Percentiles rank a stretch among this genome's conserved stretches.
Evolutionary conservation across 2,329 filamentous ascomycete species (phyloP).

Genomic region (Sarocladium kiliense): DNA sequence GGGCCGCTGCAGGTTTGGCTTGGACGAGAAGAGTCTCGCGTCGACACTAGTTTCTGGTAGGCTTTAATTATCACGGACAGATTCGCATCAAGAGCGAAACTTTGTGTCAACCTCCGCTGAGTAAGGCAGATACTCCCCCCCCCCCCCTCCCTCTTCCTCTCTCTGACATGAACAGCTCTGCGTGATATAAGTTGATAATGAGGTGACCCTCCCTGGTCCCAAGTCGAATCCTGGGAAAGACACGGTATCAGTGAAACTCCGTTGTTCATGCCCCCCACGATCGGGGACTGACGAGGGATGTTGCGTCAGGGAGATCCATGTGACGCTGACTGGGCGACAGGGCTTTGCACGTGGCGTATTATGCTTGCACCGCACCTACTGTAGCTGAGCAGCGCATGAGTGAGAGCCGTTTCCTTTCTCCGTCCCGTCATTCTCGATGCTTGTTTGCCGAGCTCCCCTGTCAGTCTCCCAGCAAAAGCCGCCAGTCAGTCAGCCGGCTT

Average conservation of each 20-base stretch:
- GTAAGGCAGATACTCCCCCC: too few relatives aligned
- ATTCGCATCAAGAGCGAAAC: neutral
- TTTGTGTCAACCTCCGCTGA: too few relatives aligned
- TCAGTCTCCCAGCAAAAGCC: neutral
- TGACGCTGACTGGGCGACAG: neutral
- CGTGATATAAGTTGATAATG: too few relatives aligned
- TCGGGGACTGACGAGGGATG: too few relatives aligned
- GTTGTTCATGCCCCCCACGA: neutral
- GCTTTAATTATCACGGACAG: neutral
- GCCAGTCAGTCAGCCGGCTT: neutral
- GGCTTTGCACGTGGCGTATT: neutral
- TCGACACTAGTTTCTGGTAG: neutral
- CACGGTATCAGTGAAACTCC: too few relatives aligned
- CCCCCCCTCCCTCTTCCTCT: too few relatives aligned
- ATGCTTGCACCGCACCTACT: too few relatives aligned
- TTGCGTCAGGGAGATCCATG: neutral
- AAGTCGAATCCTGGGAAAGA: too few relatives aligned
- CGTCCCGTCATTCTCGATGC: neutral
- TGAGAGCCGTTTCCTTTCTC: neutral
- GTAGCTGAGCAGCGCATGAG: too few relatives aligned
- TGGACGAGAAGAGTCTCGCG: constrained; percentile 2
- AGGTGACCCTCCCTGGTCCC: too few relatives aligned
- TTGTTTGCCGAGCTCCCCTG: constrained; percentile 1
- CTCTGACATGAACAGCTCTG: too few relatives aligned
- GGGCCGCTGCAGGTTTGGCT: constrained; percentile 7